Base-by-base conservation (phyloP, 306 rosid genomes). In the Prunus padus region DNA sequence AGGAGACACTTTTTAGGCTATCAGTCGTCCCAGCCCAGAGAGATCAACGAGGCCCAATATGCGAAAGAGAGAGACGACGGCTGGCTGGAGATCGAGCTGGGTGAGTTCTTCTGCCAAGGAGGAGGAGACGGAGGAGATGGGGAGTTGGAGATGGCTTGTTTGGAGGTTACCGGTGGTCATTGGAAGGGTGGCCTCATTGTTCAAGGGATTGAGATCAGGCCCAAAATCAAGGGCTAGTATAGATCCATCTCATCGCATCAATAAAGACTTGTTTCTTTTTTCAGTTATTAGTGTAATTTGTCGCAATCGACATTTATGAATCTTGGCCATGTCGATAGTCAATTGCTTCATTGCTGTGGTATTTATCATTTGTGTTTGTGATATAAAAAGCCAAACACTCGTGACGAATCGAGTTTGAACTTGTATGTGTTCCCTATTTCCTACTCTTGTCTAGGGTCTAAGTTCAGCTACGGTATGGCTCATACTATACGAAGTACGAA, bases 141-240 rank as follows among this genome's bases (percentile, higher is more conserved):
- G 25, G 85, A 81, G 47, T 45, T 92, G 67, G 87, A 90, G 75
- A 82, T 92, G 82, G 77, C 78, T 12, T 78, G 88, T 26, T 61
- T 20, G 4, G 93, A 88, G 77, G 60, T 85, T 22, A 65, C 40
- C 45, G 80, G 83, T 6, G 88, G 90, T 2, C 12, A 75, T n/a
- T 92, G 93, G 93, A 92, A 92, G 77, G 77, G 88, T 4, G 97
- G 97, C 51, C 82, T 90, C 65, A 55, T 90, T n/a, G 22, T 92
- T 42, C 88, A 88, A 83, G 97, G 96, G 60, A 76, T 92, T 50
- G 96, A 92, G 31, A 71, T 92, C 74, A 88, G 92, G 80, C 93
- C 93, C 18, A 84, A 87, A 56, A 30, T 37, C 42, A 37, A 7
- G 23, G n/a, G 40, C 16, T 56, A 33, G 55, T 61, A 1, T 25